Evolutionary conservation across 1,284 basidiomycete species (phyloP).

Genomic region (Tetrapyrgos nigripes): DNA sequence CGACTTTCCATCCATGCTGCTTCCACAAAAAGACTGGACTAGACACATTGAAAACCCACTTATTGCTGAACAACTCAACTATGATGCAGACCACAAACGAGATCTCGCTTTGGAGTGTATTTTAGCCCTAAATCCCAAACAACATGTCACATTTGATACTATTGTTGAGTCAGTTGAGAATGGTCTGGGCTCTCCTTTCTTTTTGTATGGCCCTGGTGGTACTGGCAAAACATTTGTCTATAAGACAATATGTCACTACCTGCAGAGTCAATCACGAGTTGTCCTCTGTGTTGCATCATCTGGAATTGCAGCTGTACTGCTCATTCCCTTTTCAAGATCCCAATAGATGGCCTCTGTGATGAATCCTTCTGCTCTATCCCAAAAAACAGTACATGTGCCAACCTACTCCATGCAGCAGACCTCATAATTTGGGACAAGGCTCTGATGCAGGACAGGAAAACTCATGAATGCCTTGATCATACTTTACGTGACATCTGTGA

Average conservation of each 20-base stretch:
- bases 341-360: slow-evolving; percentile 37
- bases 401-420: slow-evolving; percentile 30
- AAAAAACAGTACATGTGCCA: slow-evolving; percentile 29
- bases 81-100: slow-evolving; percentile 26
- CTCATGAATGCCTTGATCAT: slow-evolving; percentile 40
- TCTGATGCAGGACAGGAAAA: slow-evolving; percentile 38
- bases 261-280: slow-evolving; percentile 35
- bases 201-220: slow-evolving; percentile 52
- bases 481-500: slow-evolving; percentile 33
- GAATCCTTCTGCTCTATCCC: slow-evolving; percentile 38
- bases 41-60: slow-evolving; percentile 33
- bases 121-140: slow-evolving; percentile 41
- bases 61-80: slow-evolving; percentile 45
- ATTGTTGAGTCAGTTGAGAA: slow-evolving; percentile 37
- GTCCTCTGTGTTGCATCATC: slow-evolving; percentile 53
- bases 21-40: slow-evolving; percentile 33
- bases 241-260: slow-evolving; percentile 40
- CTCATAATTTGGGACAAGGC: slow-evolving; percentile 50
- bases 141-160: slow-evolving; percentile 37
- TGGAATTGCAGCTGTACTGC: slow-evolving; percentile 51
- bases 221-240: slow-evolving; percentile 57
- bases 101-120: slow-evolving; percentile 21
- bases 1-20: slow-evolving; percentile 30
- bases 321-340: slow-evolving; percentile 51
- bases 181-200: slow-evolving; percentile 38